Base-by-base conservation (phyloP, 345 rosid genomes). In the Mangifera indica region DNA sequence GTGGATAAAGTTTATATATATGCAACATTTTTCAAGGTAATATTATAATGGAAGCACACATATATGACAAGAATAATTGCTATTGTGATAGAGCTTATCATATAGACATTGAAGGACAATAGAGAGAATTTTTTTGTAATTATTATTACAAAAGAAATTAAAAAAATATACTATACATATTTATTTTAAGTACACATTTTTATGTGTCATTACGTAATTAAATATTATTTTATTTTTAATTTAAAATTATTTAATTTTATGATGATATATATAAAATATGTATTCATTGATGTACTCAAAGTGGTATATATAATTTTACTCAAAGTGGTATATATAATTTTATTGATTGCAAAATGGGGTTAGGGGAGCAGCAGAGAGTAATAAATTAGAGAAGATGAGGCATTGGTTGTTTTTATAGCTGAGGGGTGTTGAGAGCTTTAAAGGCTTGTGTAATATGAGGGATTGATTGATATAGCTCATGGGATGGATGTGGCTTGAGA, bases 351-450 rank as follows among this genome's bases (percentile, higher is more conserved):
- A 6, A 58, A 60, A 3, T 0, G 37, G 0, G 52, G 51, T 17
- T 40, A 63, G 12, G 40, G 13, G 65, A 69, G 68, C 61, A 10
- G 5, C 37, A 3, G 15, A 18, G 45, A 48, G 72, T 52, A 75
- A 26, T 72, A 60, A 81, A 72, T 63, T 45, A 53, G 17, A 71
- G 76, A 21, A 54, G 72, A 66, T 70, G 78, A 63, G 75, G 57
- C 54, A 69, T 60, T 69, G 70, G 74, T 63, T 72, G 48, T 64
- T 44, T 64, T 68, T 58, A 55, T 63, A 52, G 72, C 52, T 13
- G 67, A 48, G 17, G 64, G 78, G 63, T 71, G 71, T 63, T 57
- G 72, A 60, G 57, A 62, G 73, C 76, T 64, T 78, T 57, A 70
- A 75, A 73, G 53, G 73, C 68, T 67, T 29, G 42, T 5, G 42